Evolutionary conservation across 805 yeast species (phyloP), one percentile per base, ranked within the genome.

Genomic region (Spathaspora gorwiae): DNA sequence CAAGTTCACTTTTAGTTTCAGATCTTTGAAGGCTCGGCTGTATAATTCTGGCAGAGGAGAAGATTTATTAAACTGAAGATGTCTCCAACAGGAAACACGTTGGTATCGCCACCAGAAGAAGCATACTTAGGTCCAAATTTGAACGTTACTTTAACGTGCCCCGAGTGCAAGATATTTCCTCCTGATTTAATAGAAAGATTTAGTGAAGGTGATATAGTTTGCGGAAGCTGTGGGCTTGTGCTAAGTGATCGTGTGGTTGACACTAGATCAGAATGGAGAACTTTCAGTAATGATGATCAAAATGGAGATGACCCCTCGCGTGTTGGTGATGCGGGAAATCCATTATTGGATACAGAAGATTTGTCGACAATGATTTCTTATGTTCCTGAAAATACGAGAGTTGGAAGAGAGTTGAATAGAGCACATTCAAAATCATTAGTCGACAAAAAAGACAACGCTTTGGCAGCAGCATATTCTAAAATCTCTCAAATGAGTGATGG

Each of bases 291-390:
- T 61, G 99, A 92, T 64, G 99, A 92, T 65, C 98, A 92, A 64
- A 94, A 92, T 55, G 96, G 95, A 56, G 97, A 90, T 65, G 99
- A 92, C 64, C 99, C 99, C 5, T 84, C 94, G 53, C 98, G 99
- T 87, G 99, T 92, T 51, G 99, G 99, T 65, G 97, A 90, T 61
- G 97, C 97, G 5, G 83, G 90, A 13, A 90, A 90, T 61, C 97
- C 97, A 8, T 71, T 90, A 44, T 75, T 94, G 54, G 97, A 90
- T 59, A 86, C 95, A 15, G 92, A 87, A 55, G 95, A 90, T 64
- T 80, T 92, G 45, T 88, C 95, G 12, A 92, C 99, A 5, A 83
- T 90, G 73, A 94, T 94, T 49, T 87, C 96, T 26, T 82, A 83
- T 47, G 90, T 85, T 14, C 87, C 88, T 34, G 95, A 89, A 37